Conservation (phyloP, 257 asterid species). For the Solanum sejunctum region DNA sequence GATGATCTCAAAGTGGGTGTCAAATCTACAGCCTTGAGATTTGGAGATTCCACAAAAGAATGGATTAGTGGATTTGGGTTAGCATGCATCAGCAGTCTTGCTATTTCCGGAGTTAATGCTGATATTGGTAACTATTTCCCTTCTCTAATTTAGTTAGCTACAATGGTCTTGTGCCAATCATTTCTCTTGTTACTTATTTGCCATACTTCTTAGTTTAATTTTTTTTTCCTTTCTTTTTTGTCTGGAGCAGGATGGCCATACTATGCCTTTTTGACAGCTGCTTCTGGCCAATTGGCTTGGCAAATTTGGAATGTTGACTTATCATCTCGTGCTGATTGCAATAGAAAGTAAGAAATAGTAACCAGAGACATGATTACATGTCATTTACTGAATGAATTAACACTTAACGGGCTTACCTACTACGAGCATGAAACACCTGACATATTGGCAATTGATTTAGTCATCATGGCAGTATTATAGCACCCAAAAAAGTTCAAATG, state of each 20-base stretch:
- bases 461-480: background rate
- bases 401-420: background rate
- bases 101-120: slow-evolving; percentile 60
- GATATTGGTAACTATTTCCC: slow-evolving; percentile 36
- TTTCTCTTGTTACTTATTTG: background rate
- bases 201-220: background rate
- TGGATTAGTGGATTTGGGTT: slow-evolving; percentile 73
- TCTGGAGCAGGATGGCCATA: slow-evolving; percentile 58
- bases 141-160: background rate
- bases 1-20: slow-evolving; percentile 79
- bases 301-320: slow-evolving; percentile 71
- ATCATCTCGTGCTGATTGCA: slow-evolving; percentile 66
- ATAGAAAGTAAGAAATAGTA: slow-evolving; percentile 34
- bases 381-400: background rate
- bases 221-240: background rate
- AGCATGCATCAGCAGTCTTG: slow-evolving; percentile 72
- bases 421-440: background rate
- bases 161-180: background rate
- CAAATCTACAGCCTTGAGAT: slow-evolving; percentile 83
- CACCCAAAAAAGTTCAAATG: background rate
- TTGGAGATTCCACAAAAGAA: slow-evolving; percentile 70
- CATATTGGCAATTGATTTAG: background rate
- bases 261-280: slow-evolving; percentile 46
- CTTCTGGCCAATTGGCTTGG: slow-evolving; percentile 71
- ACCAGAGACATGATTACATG: background rate